Conservation (phyloP, 805 yeast genomes). For the Candida taoyuanica region DNA sequence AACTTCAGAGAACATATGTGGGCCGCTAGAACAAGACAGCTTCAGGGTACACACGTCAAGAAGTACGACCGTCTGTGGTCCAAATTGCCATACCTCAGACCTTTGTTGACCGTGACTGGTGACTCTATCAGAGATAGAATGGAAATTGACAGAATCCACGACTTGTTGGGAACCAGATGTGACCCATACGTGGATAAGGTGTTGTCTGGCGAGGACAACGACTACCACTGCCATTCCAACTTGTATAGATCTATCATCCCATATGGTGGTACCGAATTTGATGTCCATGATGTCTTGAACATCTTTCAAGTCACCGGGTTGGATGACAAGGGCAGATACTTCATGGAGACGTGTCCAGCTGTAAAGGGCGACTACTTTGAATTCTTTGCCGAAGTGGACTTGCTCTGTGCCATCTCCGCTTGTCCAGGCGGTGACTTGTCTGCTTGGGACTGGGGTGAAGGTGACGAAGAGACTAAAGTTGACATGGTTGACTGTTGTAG, state of each 20-base stretch:
- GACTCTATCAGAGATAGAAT: conserved; percentile 56
- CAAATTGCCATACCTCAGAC: conserved; percentile 59
- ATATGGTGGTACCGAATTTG: conserved; percentile 57
- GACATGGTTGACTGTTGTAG: conserved; percentile 61
- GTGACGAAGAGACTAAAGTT: conserved; percentile 37
- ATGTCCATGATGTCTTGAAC: conserved; percentile 65
- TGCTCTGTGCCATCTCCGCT: conserved; percentile 58
- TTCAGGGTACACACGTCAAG: conserved; percentile 59
- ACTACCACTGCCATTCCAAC: conserved; percentile 65
- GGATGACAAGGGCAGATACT: conserved; percentile 60
- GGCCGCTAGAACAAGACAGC: conserved; percentile 66
- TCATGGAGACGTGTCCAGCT: conserved; percentile 69
- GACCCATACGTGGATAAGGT: conserved; percentile 65
- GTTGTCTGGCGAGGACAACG: conserved; percentile 59
- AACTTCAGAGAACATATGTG: conserved; percentile 63
- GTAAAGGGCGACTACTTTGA: conserved; percentile 56
- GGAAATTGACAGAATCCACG: conserved; percentile 63
- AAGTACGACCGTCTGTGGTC: conserved; percentile 63
- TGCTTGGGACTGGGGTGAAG: conserved; percentile 70
- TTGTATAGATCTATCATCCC: conserved; percentile 56
- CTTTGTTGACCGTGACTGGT: conserved; percentile 57
- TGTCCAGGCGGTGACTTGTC: conserved; percentile 71
- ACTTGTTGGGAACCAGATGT: conserved; percentile 62
- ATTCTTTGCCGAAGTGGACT: conserved; percentile 61
- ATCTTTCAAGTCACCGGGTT: conserved; percentile 68